phyloP scores from a whole-genome alignment of 2,329 filamentous ascomycete species.

The Fusarium sp. region DNA sequence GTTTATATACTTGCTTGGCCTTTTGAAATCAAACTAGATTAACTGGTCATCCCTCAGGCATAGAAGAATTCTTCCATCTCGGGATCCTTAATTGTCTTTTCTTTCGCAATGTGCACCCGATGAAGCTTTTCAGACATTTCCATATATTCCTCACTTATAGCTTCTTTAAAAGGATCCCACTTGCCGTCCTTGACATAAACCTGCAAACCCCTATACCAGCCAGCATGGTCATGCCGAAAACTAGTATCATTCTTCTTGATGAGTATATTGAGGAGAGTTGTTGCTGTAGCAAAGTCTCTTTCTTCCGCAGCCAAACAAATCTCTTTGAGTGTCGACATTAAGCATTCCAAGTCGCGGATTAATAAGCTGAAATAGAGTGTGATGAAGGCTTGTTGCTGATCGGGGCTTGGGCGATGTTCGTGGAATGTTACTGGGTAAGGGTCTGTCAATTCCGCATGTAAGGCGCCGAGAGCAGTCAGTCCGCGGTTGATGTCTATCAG shows the following conservation, averaged over 20 bases:
- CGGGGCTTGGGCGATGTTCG: background rate
- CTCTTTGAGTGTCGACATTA: background rate
- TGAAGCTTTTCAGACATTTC: fast-evolving
- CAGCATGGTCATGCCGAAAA: background rate
- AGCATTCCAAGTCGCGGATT: background rate
- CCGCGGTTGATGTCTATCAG: fast-evolving
- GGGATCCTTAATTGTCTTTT: fast-evolving
- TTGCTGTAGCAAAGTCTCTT: fast-evolving
- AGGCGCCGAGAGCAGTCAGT: fast-evolving
- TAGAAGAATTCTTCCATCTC: background rate
- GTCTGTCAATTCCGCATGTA: background rate
- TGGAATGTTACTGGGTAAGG: fast-evolving
- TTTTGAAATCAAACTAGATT: background rate
- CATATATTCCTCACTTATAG: background rate
- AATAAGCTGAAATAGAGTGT: conserved; percentile 10
- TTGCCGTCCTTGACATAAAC: background rate
- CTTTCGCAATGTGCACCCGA: background rate
- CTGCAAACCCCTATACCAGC: conserved; percentile 27
- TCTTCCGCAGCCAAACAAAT: background rate
- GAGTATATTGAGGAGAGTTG: background rate
- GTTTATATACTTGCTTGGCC: background rate
- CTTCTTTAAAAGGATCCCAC: conserved; percentile 7
- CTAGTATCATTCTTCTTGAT: background rate
- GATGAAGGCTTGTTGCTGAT: background rate
- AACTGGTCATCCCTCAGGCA: background rate